Conservation (phyloP, 2,329 filamentous ascomycete species). For the Exophiala lecanii-corni region DNA sequence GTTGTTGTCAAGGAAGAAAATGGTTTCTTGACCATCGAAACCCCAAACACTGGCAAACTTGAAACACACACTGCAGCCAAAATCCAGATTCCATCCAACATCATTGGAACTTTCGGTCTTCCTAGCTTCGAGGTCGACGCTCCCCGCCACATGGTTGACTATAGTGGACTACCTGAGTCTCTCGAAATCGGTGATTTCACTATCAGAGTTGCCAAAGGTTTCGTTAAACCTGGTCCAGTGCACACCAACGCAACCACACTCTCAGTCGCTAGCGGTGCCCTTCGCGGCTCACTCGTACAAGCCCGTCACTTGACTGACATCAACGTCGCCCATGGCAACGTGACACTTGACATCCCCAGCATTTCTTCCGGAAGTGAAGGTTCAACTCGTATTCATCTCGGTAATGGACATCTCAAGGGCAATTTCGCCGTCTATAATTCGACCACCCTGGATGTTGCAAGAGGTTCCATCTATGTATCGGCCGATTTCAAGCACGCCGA, state of each 20-base stretch:
- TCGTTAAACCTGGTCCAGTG: conserved; percentile 17
- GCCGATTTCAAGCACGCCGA: conserved; percentile 12
- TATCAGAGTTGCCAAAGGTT: conserved; percentile 13
- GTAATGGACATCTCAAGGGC: conserved; percentile 16
- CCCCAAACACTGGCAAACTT: conserved; percentile 8
- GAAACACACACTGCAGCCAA: conserved; percentile 10
- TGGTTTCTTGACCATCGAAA: conserved; percentile 13
- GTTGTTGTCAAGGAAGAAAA: conserved; percentile 16
- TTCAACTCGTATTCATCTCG: conserved; percentile 11
- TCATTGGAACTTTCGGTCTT: conserved; percentile 15
- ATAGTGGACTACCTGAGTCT: conserved; percentile 17
- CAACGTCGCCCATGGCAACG: conserved; percentile 14
- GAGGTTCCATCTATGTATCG: conserved; percentile 13
- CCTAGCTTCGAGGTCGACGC: conserved; percentile 14
- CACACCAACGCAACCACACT: conserved; percentile 15
- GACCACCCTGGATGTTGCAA: conserved; percentile 11
- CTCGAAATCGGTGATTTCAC: conserved; percentile 16
- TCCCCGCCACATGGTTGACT: conserved; percentile 20
- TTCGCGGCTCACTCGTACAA: conserved; percentile 14
- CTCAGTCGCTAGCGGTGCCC: conserved; percentile 9
- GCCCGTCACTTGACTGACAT: conserved; percentile 13
- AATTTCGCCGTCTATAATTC: conserved; percentile 15
- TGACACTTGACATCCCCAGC: conserved; percentile 14
- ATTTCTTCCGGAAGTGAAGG: conserved; percentile 14
- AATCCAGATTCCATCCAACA: conserved; percentile 20